These are phyloP conservation scores for Rhinocladiella similis DNA, from an alignment of 2,329 filamentous ascomycete species.

Conservation along the genomic window DNA sequence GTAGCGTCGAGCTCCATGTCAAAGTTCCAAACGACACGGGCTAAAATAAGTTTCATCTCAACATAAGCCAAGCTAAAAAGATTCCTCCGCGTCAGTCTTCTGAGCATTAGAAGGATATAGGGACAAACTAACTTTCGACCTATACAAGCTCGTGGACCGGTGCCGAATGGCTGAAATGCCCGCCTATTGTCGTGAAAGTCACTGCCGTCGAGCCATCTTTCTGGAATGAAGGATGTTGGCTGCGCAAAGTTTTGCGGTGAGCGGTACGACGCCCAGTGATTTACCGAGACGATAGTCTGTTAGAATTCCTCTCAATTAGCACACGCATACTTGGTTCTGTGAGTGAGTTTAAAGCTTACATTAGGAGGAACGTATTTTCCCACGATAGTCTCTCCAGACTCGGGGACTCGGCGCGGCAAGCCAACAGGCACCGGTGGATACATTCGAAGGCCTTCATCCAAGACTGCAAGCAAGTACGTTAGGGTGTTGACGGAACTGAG, in stretches of 20 bases:
- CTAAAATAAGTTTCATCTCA: background rate
- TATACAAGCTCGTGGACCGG: background rate
- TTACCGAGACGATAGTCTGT: background rate
- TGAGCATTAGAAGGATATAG: no score
- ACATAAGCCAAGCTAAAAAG: background rate
- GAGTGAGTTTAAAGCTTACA: conserved; percentile 2
- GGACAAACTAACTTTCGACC: background rate
- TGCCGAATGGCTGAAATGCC: background rate
- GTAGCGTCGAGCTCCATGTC: background rate
- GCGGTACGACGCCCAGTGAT: conserved; percentile 14
- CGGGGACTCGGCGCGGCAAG: conserved; percentile 29
- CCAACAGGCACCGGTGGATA: conserved; percentile 46
- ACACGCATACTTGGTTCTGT: background rate
- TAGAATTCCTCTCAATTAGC: background rate
- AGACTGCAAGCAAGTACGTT: conserved; percentile 45
- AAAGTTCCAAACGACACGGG: background rate
- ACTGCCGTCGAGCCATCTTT: conserved; percentile 32
- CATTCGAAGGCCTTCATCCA: conserved; percentile 50
- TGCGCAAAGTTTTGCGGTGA: conserved; percentile 29
- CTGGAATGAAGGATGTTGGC: conserved; percentile 32
- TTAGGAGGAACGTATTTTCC: conserved; percentile 34
- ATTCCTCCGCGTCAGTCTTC: no score
- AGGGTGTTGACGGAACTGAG: conserved; percentile 37
- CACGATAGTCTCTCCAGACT: conserved; percentile 27
- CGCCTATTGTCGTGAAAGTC: conserved; percentile 12